Conservation (phyloP, 805 yeast genomes). For the Hanseniaspora mollemarum region DNA sequence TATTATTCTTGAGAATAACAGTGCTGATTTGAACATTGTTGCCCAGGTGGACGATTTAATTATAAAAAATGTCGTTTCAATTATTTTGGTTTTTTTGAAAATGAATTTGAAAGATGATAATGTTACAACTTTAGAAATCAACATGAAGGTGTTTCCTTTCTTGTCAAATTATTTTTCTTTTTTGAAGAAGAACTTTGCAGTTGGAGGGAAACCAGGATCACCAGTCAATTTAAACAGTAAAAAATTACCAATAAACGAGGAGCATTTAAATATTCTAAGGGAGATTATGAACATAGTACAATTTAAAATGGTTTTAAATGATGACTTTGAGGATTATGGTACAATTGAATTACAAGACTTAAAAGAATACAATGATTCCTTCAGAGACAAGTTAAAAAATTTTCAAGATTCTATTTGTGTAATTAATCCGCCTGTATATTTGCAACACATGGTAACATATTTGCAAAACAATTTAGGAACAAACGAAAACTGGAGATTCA, state of each 20-base stretch:
- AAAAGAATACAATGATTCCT: conserved; percentile 65
- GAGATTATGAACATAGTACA: conserved; percentile 59
- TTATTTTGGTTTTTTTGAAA: conserved; percentile 54
- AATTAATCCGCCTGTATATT: conserved; percentile 48
- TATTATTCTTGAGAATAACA: conserved; percentile 45
- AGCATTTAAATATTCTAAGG: conserved; percentile 44
- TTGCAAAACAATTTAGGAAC: conserved; percentile 3
- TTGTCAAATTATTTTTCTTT: conserved; percentile 61
- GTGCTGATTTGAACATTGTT: conserved; percentile 17
- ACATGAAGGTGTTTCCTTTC: conserved; percentile 72
- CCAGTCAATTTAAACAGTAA: conserved; percentile 32
- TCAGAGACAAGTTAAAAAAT: conserved; percentile 54
- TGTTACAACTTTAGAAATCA: conserved; percentile 32
- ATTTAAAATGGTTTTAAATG: conserved; percentile 68
- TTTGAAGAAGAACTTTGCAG: conserved; percentile 44
- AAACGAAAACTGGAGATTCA: conserved; percentile 58
- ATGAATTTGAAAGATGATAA: conserved; percentile 69
- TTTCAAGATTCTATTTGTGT: conserved; percentile 75
- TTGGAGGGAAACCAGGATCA: conserved; percentile 33
- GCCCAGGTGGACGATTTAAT: conserved; percentile 40
- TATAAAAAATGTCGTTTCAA: conserved; percentile 53
- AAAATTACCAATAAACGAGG: conserved; percentile 28
- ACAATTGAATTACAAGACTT: conserved; percentile 44
- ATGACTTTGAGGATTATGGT: conserved; percentile 59
- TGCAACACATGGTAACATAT: conserved; percentile 42